Evolutionary conservation across 148 eudicot species (phyloP), one percentile per base, ranked within the genome.

Genomic region (Talinum fruticosum): DNA sequence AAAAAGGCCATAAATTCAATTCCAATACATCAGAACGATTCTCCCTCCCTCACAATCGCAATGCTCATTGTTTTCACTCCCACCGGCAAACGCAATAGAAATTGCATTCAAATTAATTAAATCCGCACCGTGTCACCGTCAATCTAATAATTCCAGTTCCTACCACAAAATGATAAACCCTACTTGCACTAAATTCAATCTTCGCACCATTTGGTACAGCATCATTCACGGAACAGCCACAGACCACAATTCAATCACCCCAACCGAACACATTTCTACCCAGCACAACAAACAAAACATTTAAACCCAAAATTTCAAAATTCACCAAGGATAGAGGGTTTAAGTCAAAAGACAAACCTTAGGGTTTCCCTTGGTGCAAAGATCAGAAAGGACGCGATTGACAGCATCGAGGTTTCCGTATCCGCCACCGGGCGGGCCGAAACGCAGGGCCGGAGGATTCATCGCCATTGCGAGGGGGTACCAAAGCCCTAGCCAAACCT

Each of bases 341-440:
- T 23, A 14, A 65, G 16, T 10, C 47, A 2, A 18, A 41, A 19
- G 6, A 79, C 49, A 8, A 71, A 96, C 99, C 94, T 86, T 93
- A 21, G 97, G 97, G 81, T 72, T 87, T 53, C 87, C 94, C 79
- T 89, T 78, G 82, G 89, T 86, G 82, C 97, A 90, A 24, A 96
- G 93, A 88, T 93, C 97, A 65, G 86, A 84, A n/a, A 96, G 87
- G 65, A 93, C 88, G 33, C 99, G 89, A 76, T 91, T 91, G 34
- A 93, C 83, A 38, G 94, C 88, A 32, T 96, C 97, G 44, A 88
- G 82, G 87, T 88, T 91, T 6, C 90, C 91, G 71, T 83, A 85
- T 15, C 86, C 89, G 59, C 89, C 80, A 65, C 83, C 81, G 24
- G 87, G 75, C n/a, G 87, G 84, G 36, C 88, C 71, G 80, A 88